Percentiles rank a stretch among this genome's conserved stretches.
Evolutionary conservation across 2,329 filamentous ascomycete species (phyloP).

Genomic region (Fusarium verrucosum): DNA sequence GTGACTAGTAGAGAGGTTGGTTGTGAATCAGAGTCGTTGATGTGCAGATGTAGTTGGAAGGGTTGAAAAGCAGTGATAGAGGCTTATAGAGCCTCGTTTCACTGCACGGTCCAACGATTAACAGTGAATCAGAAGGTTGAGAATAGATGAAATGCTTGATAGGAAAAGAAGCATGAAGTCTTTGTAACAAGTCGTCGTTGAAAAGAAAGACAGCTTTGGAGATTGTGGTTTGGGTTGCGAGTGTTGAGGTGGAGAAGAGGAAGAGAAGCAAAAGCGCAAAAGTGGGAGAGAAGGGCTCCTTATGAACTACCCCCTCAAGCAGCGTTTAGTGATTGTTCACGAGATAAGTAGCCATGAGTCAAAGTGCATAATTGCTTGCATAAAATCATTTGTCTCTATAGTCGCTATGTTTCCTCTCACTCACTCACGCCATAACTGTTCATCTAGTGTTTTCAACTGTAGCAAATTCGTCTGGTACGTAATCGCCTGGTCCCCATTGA

Average conservation of each 20-base stretch:
- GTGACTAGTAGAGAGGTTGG: neutral
- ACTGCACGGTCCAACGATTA: neutral
- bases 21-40: conserved; percentile 18
- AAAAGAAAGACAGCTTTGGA: neutral
- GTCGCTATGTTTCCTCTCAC: neutral
- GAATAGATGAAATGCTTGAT: conserved; percentile 7
- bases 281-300: conserved; percentile 4
- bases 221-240: neutral
- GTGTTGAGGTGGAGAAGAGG: conserved; percentile 1
- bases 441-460: neutral
- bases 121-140: conserved; percentile 5
- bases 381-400: conserved; percentile 4
- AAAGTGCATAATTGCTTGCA: conserved; percentile 20
- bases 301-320: conserved; percentile 4
- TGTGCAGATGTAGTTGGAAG: neutral
- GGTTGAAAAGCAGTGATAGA: neutral
- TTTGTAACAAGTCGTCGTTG: neutral
- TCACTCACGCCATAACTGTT: conserved; percentile 2
- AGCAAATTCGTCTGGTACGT: neutral
- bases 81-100: neutral
- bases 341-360: conserved; percentile 18
- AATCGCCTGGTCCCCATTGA: neutral
- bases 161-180: neutral
- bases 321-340: conserved; percentile 25
- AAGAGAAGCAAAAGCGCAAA: conserved; percentile 1